These are phyloP conservation scores for Paramecium octaurelia DNA, from an alignment of 73 alveolate genomes.

Conservation along the genomic window DNA sequence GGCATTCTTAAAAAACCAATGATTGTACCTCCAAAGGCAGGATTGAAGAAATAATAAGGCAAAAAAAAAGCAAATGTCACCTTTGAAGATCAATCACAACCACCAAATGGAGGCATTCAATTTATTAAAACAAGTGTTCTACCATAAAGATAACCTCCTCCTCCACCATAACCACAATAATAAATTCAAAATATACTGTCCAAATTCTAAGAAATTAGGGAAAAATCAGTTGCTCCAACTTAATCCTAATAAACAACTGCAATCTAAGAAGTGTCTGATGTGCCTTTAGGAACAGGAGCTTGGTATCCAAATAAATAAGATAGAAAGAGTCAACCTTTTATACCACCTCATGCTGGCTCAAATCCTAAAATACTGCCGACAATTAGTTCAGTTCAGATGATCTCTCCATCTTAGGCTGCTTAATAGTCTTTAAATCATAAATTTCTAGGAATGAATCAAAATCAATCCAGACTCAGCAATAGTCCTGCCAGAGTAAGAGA, in stretches of 20 bases:
- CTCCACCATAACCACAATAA: not conserved
- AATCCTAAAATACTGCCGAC: not conserved
- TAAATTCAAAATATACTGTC: not conserved
- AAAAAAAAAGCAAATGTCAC: not conserved
- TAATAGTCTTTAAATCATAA: not conserved
- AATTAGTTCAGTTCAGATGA: not conserved
- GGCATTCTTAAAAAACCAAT: not conserved
- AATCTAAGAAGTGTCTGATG: not conserved
- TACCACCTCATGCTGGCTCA: slow-evolving; percentile 9
- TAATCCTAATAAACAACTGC: not conserved
- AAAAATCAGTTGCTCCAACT: not conserved
- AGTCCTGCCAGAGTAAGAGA: slow-evolving; percentile 6
- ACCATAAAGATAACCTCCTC: not conserved
- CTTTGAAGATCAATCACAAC: not conserved
- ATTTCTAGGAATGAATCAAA: not conserved
- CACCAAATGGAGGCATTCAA: not conserved
- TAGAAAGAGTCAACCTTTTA: not conserved
- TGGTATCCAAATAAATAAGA: not conserved
- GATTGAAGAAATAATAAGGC: not conserved
- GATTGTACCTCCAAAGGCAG: not conserved
- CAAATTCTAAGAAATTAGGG: not conserved
- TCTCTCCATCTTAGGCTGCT: not conserved
- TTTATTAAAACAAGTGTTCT: not conserved
- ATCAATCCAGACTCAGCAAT: not conserved
- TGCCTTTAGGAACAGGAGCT: not conserved